Evolutionary conservation across 768 basidiomycete genomes (phyloP).

Genomic region (Suillus hirtellus): DNA sequence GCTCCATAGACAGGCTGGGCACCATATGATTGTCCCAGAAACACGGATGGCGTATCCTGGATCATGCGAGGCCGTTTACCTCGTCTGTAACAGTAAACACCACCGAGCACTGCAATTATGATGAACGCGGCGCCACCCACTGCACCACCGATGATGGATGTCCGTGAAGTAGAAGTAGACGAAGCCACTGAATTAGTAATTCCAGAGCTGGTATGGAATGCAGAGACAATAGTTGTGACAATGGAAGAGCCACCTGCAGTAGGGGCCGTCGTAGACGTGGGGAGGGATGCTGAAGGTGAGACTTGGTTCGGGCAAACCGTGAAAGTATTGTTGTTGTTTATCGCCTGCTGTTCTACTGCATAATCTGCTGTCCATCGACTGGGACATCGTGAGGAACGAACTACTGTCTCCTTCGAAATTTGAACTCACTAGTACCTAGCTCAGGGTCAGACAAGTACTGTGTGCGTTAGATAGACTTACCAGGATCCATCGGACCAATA

Average conservation of each 20-base stretch:
- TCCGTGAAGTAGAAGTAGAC: neutral
- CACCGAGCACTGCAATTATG: conserved; percentile 1
- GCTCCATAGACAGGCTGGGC: neutral
- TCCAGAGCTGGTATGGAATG: neutral
- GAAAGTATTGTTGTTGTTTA: conserved; percentile 28
- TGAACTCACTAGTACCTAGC: conserved; percentile 13
- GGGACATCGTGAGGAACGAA: neutral
- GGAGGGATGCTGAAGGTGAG: conserved; percentile 12
- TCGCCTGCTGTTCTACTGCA: conserved; percentile 18
- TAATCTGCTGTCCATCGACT: conserved; percentile 24
- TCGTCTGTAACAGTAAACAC: neutral
- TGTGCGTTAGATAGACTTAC: conserved; percentile 10
- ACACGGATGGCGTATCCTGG: neutral
- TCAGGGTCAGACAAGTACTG: neutral
- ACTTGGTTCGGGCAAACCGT: conserved; percentile 22
- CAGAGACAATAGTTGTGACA: neutral
- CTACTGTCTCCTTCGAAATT: neutral
- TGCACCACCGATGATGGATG: neutral
- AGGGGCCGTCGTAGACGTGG: neutral
- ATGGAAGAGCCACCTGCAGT: neutral
- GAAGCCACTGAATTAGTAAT: neutral
- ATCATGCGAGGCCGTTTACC: neutral
- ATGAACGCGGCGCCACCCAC: neutral
- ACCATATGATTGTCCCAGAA: neutral
- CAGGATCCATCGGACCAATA: conserved; percentile 22